Evolutionary conservation across 2,329 filamentous ascomycete species (phyloP), one percentile per base, ranked within the genome.

Genomic region (Trichocomaceae sp.): DNA sequence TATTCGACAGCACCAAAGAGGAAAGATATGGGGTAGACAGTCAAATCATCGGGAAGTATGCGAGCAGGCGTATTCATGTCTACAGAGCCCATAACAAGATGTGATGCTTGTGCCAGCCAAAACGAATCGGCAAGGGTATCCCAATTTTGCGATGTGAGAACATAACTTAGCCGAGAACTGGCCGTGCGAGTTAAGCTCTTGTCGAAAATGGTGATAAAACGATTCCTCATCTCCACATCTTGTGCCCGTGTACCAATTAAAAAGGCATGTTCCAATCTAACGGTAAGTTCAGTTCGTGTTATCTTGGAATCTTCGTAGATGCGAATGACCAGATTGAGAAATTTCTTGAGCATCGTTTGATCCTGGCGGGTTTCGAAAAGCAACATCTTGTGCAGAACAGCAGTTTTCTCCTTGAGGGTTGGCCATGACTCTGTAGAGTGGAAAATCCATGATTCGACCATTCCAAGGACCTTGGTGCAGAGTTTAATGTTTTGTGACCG

Each of bases 251-350:
- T 95, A 26, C 95, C 93, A 49, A 99, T 93, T 60, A 99, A 79
- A 79, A 99, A 99, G 5, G 93, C 93, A 71, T 97, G 92, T 74
- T 99, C 93, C 81, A 99, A 87, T 3, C 95, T 84, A 9, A 99
- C 95, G 0, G 93, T 97, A 52, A 99, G 80, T 72, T 99, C 93
- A 0, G 92, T 96, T 31, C 91, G 83, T 1, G 91, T 90, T 59
- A 99, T 93, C 73, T 95, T 96, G 0, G 90, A 89, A 65, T 99
- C 93, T 66, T 99, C 95, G 68, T 99, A 99, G 57, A 99, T 96
- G 48, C 91, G 85, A 62, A 99, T 95, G 23, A 99, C 93, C 23
- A 99, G 83, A 61, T 97, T 88, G 56, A 99, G 78, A 75, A 97
- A 99, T 67, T 92, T 92, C 62, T 86, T 90, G 55, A 99, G 79